phyloP scores from a whole-genome alignment of 2,329 filamentous ascomycete genomes.

The Cryphonectria radicalis region DNA sequence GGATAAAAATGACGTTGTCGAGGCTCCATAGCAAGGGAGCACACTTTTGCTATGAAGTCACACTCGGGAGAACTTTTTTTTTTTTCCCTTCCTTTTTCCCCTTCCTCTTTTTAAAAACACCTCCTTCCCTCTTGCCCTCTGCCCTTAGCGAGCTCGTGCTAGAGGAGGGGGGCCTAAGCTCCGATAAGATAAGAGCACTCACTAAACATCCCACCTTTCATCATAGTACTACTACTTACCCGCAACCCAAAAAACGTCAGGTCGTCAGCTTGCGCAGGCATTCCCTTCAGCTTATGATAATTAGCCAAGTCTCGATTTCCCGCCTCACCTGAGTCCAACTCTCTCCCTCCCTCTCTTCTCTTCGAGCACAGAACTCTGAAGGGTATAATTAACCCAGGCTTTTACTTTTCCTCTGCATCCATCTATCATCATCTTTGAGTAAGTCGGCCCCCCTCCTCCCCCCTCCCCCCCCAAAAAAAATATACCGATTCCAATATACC shows the following conservation, averaged over 20 bases:
- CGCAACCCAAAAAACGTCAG: neutral
- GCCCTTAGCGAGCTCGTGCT: neutral
- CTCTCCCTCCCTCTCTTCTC: neutral
- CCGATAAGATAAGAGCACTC: slow-evolving; percentile 31
- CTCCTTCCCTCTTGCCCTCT: slow-evolving; percentile 5
- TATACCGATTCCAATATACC: neutral
- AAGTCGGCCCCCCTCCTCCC: neutral
- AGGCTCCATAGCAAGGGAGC: neutral
- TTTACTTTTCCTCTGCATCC: neutral
- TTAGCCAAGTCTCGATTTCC: neutral
- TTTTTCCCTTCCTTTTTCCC: too few relatives aligned
- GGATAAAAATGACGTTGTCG: slow-evolving; percentile 27
- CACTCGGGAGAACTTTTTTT: neutral
- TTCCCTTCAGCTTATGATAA: slow-evolving; percentile 1
- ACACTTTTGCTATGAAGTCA: slow-evolving; percentile 20
- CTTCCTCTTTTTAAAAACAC: neutral
- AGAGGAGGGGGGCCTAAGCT: slow-evolving; percentile 13
- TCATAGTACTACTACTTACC: slow-evolving; percentile 11
- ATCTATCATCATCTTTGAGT: neutral
- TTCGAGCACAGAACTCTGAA: neutral
- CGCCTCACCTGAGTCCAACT: neutral
- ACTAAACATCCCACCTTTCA: slow-evolving; percentile 23
- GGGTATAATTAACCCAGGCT: neutral
- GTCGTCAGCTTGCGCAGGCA: neutral
- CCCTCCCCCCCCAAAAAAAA: neutral